Evolutionary conservation across 2,329 filamentous ascomycete genomes (phyloP).

Genomic region (Sporothrix globosa): DNA sequence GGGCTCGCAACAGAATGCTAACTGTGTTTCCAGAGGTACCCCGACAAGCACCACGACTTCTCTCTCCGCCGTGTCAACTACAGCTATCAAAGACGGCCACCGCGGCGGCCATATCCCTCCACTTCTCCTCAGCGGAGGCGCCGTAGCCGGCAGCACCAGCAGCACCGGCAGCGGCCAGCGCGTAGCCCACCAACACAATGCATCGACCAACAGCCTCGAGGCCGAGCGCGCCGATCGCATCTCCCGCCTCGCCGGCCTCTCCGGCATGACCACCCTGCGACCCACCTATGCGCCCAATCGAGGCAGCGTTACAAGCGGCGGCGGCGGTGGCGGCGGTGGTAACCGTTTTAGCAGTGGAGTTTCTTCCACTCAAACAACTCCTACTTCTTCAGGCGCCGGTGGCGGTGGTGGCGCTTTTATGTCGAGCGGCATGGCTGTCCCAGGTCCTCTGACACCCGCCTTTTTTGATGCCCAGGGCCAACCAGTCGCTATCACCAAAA

Average conservation of each 20-base stretch:
- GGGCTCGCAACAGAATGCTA: constrained; percentile 5
- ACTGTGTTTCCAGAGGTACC: constrained; percentile 67
- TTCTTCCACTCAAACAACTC: constrained; percentile 49
- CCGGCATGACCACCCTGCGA: constrained; percentile 77
- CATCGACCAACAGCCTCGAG: constrained; percentile 75
- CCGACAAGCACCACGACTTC: constrained; percentile 92
- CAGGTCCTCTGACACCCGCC: constrained; percentile 57
- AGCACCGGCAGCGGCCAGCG: constrained; percentile 52
- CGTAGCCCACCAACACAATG: constrained; percentile 60
- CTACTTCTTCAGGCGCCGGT: constrained; percentile 50
- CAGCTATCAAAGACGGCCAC: constrained; percentile 95
- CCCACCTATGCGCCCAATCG: constrained; percentile 42
- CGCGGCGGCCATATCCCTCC: constrained; percentile 63
- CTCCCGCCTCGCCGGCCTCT: constrained; percentile 88
- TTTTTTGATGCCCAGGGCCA: constrained; percentile 82
- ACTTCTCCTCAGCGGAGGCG: constrained; percentile 16
- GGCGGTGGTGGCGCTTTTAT: constrained; percentile 37
- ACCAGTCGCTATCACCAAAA: constrained; percentile 70
- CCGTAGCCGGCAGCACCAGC: constrained; percentile 48
- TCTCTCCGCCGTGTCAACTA: constrained; percentile 87
- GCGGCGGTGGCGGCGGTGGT: constrained; percentile 34
- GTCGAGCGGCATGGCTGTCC: constrained; percentile 30
- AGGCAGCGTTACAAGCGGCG: constrained; percentile 37
- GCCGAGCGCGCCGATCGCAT: constrained; percentile 94
- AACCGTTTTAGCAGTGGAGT: constrained; percentile 38